Evolutionary conservation across 2,329 filamentous ascomycete species (phyloP).

Genomic region (Colletotrichum caudatum): DNA sequence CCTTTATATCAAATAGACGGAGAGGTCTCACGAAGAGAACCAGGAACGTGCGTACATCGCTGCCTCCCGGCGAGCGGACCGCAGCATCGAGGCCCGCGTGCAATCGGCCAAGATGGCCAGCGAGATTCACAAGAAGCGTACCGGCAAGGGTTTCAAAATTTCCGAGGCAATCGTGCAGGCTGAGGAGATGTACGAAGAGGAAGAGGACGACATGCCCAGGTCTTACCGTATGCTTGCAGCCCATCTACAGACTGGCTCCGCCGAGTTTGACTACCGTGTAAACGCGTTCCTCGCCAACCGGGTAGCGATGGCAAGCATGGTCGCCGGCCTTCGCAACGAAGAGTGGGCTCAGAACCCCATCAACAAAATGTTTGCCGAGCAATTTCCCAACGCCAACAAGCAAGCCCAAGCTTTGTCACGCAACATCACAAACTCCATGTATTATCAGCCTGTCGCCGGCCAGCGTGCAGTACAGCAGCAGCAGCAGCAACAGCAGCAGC

Average conservation of each 20-base stretch:
- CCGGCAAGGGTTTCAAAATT: constrained; percentile 83
- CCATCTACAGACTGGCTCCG: constrained; percentile 70
- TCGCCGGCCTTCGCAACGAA: constrained; percentile 50
- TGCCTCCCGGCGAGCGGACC: constrained; percentile 86
- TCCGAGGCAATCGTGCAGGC: constrained; percentile 82
- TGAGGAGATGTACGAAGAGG: constrained; percentile 97
- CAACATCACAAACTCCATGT: constrained; percentile 40
- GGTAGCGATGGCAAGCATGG: constrained; percentile 57
- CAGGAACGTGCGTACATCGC: constrained; percentile 93
- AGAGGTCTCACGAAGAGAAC: constrained; percentile 83
- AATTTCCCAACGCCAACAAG: constrained; percentile 56
- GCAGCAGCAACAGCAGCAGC: background rate
- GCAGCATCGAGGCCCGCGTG: constrained; percentile 86
- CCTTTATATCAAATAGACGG: constrained; percentile 62
- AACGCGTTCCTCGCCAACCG: constrained; percentile 61
- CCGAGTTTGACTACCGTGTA: constrained; percentile 71
- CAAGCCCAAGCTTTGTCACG: constrained; percentile 46
- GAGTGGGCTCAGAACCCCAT: constrained; percentile 60
- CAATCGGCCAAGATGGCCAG: constrained; percentile 90
- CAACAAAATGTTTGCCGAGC: constrained; percentile 60
- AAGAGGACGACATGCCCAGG: constrained; percentile 82
- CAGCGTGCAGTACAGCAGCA: background rate
- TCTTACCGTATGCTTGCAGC: constrained; percentile 74
- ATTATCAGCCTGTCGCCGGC: constrained; percentile 26
- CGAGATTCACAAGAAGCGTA: constrained; percentile 89